Evolutionary conservation across 768 basidiomycete genomes (phyloP), one percentile per base, ranked within the genome.

Genomic region (Suillus luteus): DNA sequence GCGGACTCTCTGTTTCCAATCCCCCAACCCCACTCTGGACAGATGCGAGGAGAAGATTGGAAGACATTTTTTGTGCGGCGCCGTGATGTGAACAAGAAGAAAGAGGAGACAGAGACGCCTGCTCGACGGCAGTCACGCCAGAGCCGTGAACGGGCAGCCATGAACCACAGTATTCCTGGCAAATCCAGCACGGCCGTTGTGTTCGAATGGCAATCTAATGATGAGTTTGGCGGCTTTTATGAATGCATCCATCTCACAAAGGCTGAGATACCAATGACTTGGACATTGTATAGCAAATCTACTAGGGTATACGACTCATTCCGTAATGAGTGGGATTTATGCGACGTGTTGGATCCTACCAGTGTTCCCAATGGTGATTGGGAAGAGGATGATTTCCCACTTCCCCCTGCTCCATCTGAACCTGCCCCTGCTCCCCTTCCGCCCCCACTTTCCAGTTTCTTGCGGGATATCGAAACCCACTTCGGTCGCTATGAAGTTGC

Each of bases 241-340:
- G 9, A n/a, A 46, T 2, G 22, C 10, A 3, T 41, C 24, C 22
- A 12, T 46, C 40, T 59, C 40, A 59, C 58, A 6, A 40, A 59
- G 38, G 58, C 38, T 9, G 44, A 59, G 38, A 2, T 59, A 17
- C 24, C 38, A 3, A 27, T 1, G 6, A 15, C 38, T 40, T 61
- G 60, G 60, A 37, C 22, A 17, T 31, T 2, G 1, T 61, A 61
- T 15, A 51, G 10, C 41, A 35, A 58, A 6, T 31, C 41, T 27
- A 61, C 60, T 4, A 19, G 60, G 22, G 10, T 31, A 10, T 61
- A 51, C 8, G 52, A 61, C 22, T 27, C 27, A 10, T 61, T 61
- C 35, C 27, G 4, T 15, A 61, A 61, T 0, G 15, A 61, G 60
- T 61, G 60, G 54, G 27, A 61, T 4, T 37, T 61, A 2, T 61